Evolutionary conservation across 306 rosid species (phyloP), one percentile per base, ranked within the genome.

Genomic region (Pterocarpus santalinus): DNA sequence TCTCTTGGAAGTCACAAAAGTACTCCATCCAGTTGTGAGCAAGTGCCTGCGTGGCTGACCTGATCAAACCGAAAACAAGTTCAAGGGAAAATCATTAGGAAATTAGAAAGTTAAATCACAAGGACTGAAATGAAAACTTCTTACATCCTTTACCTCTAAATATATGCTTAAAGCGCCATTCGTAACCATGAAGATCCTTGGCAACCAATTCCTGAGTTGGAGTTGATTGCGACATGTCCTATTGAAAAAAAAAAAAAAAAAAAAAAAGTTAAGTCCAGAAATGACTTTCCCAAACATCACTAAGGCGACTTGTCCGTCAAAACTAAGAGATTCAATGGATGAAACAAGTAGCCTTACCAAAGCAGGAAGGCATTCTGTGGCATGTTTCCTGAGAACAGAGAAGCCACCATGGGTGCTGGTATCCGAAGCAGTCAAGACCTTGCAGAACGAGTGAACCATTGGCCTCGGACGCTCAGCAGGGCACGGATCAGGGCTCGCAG

Each of bases 391-490:
- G 2, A 91, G 89, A 86, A 95, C 96, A 14, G 99, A 95, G 86
- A 95, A 95, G 28, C 99, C 99, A 0, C 99, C 99, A 82, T 95
- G 99, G 28, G 99, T 95, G 83, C 99, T 95, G 0, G 99, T 95
- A 85, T 95, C 99, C 1, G 98, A 95, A 2, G 98, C 97, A 8
- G 99, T 95, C 51, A 95, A 84, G 56, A 93, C 91, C 89, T 95
- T 95, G 88, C 88, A 83, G 89, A 95, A 95, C 0, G 94, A 73
- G 82, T 91, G 91, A 46, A 89, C 88, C 2, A 68, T 72, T 0
- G 92, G 89, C 68, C 84, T 89, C 30, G 81, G 85, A 79, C 63
- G 77, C 61, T 91, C 96, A 14, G 70, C 44, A 39, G 44, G 46
- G 66, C 81, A 51, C 15, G 87, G 85, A 77, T 93, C 97, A 41